Evolutionary conservation across 2,329 filamentous ascomycete species (phyloP), one percentile per base, ranked within the genome.

Genomic region (Ophiostoma montium): DNA sequence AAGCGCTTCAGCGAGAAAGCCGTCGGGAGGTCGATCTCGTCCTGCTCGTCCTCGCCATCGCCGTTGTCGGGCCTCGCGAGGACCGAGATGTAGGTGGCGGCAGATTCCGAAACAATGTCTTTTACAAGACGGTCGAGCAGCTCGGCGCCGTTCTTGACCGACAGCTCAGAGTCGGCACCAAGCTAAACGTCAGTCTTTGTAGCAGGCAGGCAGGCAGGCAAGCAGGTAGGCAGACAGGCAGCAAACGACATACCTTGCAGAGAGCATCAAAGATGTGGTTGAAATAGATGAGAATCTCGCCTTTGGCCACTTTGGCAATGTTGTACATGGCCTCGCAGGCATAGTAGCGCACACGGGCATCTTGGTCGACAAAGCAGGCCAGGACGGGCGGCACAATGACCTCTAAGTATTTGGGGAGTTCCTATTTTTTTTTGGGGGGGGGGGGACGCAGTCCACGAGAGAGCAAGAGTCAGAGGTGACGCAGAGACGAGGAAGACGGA

Each of bases 311-410:
- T 68, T 98, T 98, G 61, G 92, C 89, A 62, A 98, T 98, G 66
- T 98, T 98, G 69, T 98, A 98, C 92, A 98, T 98, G 65, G 89
- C 94, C 70, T 98, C 92, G 67, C 92, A 98, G 21, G 92, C 92
- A 67, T 98, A 98, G 65, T 98, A 98, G 55, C 92, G 79, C 31
- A 96, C 92, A 51, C 92, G 79, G 27, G 92, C 89, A 82, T 98
- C 92, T 70, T 96, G 92, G 58, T 98, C 94, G 51, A 86, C 86
- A 66, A 98, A 98, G 70, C 94, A 98, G 47, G 92, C 92, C 42
- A 98, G 75, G 5, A 98, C 92, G 3, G 94, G 94, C 42, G 90
- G 90, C 0, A 98, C 90, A 58, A 98, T 96, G 58, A 89, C 83
- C 61, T 88, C 82, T 46, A 98, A 75, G 63, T 96, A 95, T 53